Percentiles rank a stretch among this genome's conserved stretches.
Conservation (phyloP, 495 filamentous ascomycete genomes). For the Astrothelium macrocarpum region DNA sequence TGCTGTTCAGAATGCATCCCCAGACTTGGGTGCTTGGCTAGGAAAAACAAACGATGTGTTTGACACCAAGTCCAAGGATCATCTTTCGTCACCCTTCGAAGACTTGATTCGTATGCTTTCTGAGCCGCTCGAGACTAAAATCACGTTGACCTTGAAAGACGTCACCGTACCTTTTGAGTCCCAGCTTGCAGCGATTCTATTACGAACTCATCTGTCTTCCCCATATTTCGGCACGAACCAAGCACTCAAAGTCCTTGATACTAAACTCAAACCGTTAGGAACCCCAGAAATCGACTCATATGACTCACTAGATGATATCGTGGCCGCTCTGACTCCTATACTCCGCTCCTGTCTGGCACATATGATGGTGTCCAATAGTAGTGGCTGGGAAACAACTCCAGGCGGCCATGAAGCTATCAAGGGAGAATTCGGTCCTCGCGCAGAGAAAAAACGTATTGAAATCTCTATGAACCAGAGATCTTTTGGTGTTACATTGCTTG, state of each 20-base stretch:
- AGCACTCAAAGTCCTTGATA: neutral
- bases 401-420: neutral
- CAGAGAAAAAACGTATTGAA: neutral
- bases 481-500: neutral
- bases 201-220: slow-evolving; percentile 5
- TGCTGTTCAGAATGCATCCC: neutral
- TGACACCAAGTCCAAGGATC: neutral
- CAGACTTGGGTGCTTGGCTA: neutral
- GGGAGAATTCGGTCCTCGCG: neutral
- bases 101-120: neutral
- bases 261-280: neutral
- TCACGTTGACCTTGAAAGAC: neutral
- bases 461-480: neutral
- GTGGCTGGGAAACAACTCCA: neutral
- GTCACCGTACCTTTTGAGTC: neutral
- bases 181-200: neutral
- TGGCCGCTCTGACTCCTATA: neutral
- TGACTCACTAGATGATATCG: neutral
- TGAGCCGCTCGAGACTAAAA: slow-evolving; percentile 5
- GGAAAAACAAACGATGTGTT: neutral
- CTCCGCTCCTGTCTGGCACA: neutral
- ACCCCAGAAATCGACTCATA: neutral
- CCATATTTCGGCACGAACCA: neutral
- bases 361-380: neutral
- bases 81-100: neutral